Base-by-base conservation (phyloP, 2,329 filamentous ascomycete species). In the Plectosphaerella plurivora region DNA sequence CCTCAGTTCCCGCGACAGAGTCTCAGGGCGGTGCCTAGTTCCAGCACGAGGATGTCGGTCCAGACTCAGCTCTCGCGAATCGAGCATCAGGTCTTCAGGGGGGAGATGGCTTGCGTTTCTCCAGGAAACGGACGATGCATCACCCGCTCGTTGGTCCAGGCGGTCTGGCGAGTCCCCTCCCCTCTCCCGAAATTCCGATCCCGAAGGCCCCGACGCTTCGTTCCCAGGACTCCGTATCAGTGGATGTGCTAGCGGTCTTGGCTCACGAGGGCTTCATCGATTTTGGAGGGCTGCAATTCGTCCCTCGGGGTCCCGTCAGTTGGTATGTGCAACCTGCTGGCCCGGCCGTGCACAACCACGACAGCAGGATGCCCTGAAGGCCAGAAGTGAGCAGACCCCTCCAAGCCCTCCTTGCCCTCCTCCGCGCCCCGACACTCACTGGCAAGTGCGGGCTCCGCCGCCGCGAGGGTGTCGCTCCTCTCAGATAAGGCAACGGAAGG, bases 401-500 rank as follows among this genome's bases (percentile, higher is more conserved):
- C 37, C n/a, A n/a, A n/a, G n/a, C n/a, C 15, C 37, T 15, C 5
- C 18, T 18, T 44, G 41, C 41, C 41, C 41, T 44, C 41, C 41
- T 44, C 41, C 41, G 11, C 4, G 18, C 41, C 37, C 28, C 28
- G 28, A 33, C 28, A 33, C 28, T 33, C 28, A 12, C 28, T 33
- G 28, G 11, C 28, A 33, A 33, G 28, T 33, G 28, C 28, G 11
- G 28, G 28, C 28, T 33, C 28, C 28, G 28, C 28, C 28, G 28
- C 28, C 28, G 28, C 28, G 28, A 35, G 4, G 45, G 50, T 16
- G 20, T 46, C 50, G 49, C 45, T 51, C 47, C 53, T 49, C 50
- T 48, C 53, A 57, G 55, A 57, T 57, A 57, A 57, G 55, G 51
- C 50, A 47, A 16, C 42, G 48, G 48, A 42, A 49, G 50, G 49